These are phyloP conservation scores for Hericium alpestre DNA, from an alignment of 768 basidiomycete species.

Conservation along the genomic window DNA sequence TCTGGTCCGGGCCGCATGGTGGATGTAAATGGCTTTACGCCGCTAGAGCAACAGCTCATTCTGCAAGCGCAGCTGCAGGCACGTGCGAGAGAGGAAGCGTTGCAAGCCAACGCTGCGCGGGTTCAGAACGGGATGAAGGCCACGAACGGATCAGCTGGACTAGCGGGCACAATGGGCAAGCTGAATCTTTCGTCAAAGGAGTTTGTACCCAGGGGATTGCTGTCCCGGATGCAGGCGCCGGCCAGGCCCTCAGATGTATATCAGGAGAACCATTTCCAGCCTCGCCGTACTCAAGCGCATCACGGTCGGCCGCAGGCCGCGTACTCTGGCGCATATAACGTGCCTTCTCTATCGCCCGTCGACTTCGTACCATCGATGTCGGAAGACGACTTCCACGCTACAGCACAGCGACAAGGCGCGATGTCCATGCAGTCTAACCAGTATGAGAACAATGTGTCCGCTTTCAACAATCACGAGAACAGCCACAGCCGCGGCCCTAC, in stretches of 20 bases:
- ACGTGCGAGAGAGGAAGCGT: slow-evolving; percentile 8
- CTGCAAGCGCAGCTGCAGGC: slow-evolving; percentile 12
- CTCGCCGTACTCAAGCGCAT: slow-evolving; percentile 4
- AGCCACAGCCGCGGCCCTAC: slow-evolving; percentile 3
- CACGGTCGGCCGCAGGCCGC: neutral
- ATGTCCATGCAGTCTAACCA: neutral
- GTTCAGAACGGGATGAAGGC: neutral
- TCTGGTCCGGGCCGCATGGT: slow-evolving; percentile 1
- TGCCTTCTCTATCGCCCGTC: neutral
- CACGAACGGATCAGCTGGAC: neutral
- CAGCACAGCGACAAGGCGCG: neutral
- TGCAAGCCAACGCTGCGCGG: slow-evolving; percentile 7
- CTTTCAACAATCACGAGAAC: slow-evolving; percentile 5
- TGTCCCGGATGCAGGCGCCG: slow-evolving; percentile 1
- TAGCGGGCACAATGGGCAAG: slow-evolving; percentile 6
- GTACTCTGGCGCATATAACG: neutral
- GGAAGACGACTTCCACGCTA: slow-evolving; percentile 27
- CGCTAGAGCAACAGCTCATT: slow-evolving; percentile 14
- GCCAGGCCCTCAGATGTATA: neutral
- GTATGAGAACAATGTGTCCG: neutral
- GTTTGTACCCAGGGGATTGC: slow-evolving; percentile 11
- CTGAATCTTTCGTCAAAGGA: slow-evolving; percentile 11
- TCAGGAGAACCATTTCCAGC: neutral
- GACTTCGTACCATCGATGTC: slow-evolving; percentile 16
- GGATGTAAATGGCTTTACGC: slow-evolving; percentile 10